A percentile compares a stretch with the other conserved stretches of the same genome.
These are phyloP conservation scores for Colletotrichum trifolii DNA, from an alignment of 2,329 filamentous ascomycete species.

Conservation along the genomic window DNA sequence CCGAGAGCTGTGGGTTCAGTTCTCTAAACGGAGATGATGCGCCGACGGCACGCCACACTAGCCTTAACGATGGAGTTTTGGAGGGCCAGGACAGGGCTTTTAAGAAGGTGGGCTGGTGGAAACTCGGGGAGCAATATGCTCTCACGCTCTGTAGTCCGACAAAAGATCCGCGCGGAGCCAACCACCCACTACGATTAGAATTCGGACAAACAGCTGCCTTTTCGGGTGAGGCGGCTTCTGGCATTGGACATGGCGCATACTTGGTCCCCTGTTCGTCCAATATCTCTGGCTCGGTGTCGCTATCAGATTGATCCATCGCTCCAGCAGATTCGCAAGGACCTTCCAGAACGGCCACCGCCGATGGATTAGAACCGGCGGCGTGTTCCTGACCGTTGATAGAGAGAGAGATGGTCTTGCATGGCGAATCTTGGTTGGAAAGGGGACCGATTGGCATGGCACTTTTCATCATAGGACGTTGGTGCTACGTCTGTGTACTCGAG, in stretches of 20 bases:
- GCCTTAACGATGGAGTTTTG: constrained; percentile 12
- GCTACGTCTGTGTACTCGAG: too few relatives aligned
- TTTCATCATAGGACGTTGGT: too few relatives aligned
- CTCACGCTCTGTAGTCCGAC: neutral
- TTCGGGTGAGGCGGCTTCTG: constrained; percentile 31
- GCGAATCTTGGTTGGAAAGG: neutral
- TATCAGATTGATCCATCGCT: neutral
- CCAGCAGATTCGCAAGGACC: neutral
- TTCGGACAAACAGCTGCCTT: constrained; percentile 21
- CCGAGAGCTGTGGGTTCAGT: neutral
- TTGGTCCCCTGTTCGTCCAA: neutral
- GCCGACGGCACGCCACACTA: constrained; percentile 16
- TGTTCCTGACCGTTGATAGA: constrained; percentile 11
- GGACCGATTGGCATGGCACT: neutral
- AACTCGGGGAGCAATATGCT: neutral
- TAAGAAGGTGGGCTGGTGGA: constrained; percentile 10
- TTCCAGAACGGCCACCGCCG: constrained; percentile 25
- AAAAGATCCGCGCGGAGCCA: constrained; percentile 9
- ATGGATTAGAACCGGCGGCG: constrained; percentile 5
- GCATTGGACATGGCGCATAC: constrained; percentile 13
- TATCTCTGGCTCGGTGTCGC: neutral
- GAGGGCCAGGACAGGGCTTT: neutral
- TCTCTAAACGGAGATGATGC: neutral
- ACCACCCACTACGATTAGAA: constrained; percentile 5
- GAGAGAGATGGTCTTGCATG: neutral